Evolutionary conservation across 108 stramenopile genomes (phyloP), one percentile per base, ranked within the genome.

Genomic region (Pseudonitzschia pungens): DNA sequence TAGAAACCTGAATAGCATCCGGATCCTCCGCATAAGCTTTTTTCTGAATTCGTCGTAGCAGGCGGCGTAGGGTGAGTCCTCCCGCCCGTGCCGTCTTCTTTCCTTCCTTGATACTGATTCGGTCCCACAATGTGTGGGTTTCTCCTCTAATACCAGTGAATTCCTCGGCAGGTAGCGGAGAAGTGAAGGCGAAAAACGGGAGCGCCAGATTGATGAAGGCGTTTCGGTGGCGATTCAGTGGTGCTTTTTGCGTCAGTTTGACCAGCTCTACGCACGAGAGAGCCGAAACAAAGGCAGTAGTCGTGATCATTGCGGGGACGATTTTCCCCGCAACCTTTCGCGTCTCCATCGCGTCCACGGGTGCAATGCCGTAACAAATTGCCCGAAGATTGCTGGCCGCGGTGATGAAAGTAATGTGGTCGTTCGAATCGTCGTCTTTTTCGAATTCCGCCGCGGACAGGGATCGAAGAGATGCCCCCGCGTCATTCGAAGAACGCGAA

Each of bases 261-360:
- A 95, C 62, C 18, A 98, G 79, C 80, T 99, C 98, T 18, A 99
- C 70, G 66, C 97, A 97, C 14, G 97, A 96, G 40, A 97, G 78
- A 22, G 96, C 96, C 3, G 97, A 96, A 14, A 98, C 97, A 53
- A 98, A 86, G 11, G 96, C 96, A 12, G 99, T 99, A 27, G 97
- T 99, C 20, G 97, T 97, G 21, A 98, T 97, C 89, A 99, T 97
- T 32, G 99, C 99, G 15, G 99, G 99, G 29, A 98, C 95, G 67
- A 99, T 99, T 57, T 89, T 89, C 0, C 99, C 99, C 12, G 99
- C 97, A n/a, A 99, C 91, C 72, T 90, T 85, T 29, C 97, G 81
- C 10, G 97, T 95, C 63, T 96, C 93, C 93, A 98, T 95, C 24
- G 89, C 73, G 79, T 96, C 95, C 0, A 91, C 97, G 11, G 96